Evolutionary conservation across 2,329 filamentous ascomycete species (phyloP), one percentile per base, ranked within the genome.

Genomic region (Fusarium proliferatum): DNA sequence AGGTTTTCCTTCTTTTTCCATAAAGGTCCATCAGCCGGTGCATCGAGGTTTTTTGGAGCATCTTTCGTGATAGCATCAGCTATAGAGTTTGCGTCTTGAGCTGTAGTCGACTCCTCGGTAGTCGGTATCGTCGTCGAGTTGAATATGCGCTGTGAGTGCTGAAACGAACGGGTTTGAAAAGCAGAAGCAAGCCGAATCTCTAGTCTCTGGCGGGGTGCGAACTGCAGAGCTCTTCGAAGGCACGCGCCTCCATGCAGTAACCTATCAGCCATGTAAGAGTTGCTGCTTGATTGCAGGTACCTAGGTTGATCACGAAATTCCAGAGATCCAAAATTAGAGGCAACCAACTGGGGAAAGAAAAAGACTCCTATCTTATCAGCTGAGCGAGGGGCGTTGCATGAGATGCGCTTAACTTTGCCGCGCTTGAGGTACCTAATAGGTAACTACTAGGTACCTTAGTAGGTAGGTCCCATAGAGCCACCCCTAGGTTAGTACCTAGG

Each of bases 191-290:
- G 58, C 26, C 72, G 52, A 23, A 67, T 46, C 36, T 53, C 45
- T 5, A 42, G 21, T 53, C 58, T 64, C 23, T 73, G 63, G 26
- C 43, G 67, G 19, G 72, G 66, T 8, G 73, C 13, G 36, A 65
- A 38, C 26, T 76, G 77, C 9, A 78, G 49, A 13, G 78, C 72
- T 61, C 76, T 77, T 45, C 76, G 75, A 43, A 82, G 57, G 56
- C 78, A 82, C 55, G 65, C 72, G 42, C 76, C 61, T 60, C 78
- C 79, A 28, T 74, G 56, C 53, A 81, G 49, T n/a, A 81, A 69
- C 52, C 74, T 77, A 21, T 75, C 67, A 26, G 76, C 72, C 80
- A 82, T 80, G 39, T 16, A 34, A 42, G 58, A 45, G 38, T 23
- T 41, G 34, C 21, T 23, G 33, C 51, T 34, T 41, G 30, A 23